Evolutionary conservation across 2,329 filamentous ascomycete species (phyloP).

Genomic region (Diplodia corticola): DNA sequence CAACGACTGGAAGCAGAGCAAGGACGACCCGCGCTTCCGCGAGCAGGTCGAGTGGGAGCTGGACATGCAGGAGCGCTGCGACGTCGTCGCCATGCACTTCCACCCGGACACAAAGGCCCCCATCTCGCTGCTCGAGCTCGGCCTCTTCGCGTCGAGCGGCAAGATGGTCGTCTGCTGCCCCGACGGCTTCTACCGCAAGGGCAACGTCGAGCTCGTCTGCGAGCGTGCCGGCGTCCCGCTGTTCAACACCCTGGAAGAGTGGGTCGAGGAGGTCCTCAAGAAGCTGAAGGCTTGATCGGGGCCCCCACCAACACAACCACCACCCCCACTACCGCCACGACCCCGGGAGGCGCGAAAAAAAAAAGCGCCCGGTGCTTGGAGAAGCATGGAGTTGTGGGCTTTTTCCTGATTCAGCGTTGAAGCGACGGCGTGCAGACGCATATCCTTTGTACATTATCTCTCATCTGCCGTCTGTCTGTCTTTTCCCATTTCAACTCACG

Average conservation of each 20-base stretch:
- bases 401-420: too few relatives aligned
- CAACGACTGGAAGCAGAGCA: slow-evolving; percentile 52
- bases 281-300: slow-evolving; percentile 2
- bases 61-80: slow-evolving; percentile 54
- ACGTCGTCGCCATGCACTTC: slow-evolving; percentile 60
- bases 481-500: too few relatives aligned
- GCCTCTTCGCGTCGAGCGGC: slow-evolving; percentile 49
- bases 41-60: slow-evolving; percentile 65
- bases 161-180: slow-evolving; percentile 58
- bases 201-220: slow-evolving; percentile 62
- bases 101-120: slow-evolving; percentile 55
- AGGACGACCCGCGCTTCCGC: slow-evolving; percentile 46
- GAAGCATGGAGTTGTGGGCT: too few relatives aligned
- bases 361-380: too few relatives aligned
- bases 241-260: slow-evolving; percentile 45
- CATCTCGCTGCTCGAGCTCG: slow-evolving; percentile 62
- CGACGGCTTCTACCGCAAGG: slow-evolving; percentile 57
- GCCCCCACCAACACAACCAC: too few relatives aligned
- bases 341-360: too few relatives aligned
- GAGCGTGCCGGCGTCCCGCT: slow-evolving; percentile 49
- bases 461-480: too few relatives aligned
- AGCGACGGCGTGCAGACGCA: too few relatives aligned
- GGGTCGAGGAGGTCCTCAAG: slow-evolving; percentile 39
- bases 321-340: too few relatives aligned
- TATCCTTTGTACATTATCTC: too few relatives aligned